A percentile compares a stretch with the other conserved stretches of the same genome.
phyloP scores from a whole-genome alignment of 805 yeast genomes.

The Diddensiella caesifluorescens region DNA sequence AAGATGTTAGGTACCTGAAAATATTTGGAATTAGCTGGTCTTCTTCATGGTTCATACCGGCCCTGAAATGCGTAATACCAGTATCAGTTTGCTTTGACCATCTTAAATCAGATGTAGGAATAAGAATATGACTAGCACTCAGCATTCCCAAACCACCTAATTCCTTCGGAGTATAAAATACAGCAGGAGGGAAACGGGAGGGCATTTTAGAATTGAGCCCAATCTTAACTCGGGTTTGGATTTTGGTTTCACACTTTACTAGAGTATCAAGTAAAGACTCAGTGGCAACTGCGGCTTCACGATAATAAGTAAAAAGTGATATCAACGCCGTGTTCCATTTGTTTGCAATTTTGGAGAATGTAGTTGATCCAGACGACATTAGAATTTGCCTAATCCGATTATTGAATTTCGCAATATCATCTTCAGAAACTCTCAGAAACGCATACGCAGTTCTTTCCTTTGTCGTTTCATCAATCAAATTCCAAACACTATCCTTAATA shows the following conservation, averaged over 20 bases:
- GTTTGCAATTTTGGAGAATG: constrained; percentile 89
- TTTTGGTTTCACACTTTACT: constrained; percentile 87
- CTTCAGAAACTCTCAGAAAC: constrained; percentile 72
- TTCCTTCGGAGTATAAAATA: constrained; percentile 95
- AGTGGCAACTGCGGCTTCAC: constrained; percentile 90
- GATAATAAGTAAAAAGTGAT: constrained; percentile 77
- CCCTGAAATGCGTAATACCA: constrained; percentile 88
- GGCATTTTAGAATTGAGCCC: constrained; percentile 99
- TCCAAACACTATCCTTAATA: constrained; percentile 87
- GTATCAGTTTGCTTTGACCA: constrained; percentile 94
- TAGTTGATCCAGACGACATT: constrained; percentile 93
- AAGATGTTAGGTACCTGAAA: constrained; percentile 84
- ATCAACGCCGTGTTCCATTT: constrained; percentile 94
- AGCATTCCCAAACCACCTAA: constrained; percentile 97
- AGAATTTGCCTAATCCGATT: constrained; percentile 82
- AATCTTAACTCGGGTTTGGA: constrained; percentile 89
- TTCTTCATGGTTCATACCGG: constrained; percentile 79
- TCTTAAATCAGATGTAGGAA: constrained; percentile 85
- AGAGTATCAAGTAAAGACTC: constrained; percentile 69
- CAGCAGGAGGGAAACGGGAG: constrained; percentile 96
- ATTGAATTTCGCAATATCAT: constrained; percentile 72
- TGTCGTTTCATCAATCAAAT: constrained; percentile 59
- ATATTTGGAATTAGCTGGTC: constrained; percentile 85
- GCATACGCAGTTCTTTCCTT: constrained; percentile 90
- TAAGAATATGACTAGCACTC: constrained; percentile 91